phyloP scores from a whole-genome alignment of 176 grass and related monocot genomes.

The Zizania latifolia region DNA sequence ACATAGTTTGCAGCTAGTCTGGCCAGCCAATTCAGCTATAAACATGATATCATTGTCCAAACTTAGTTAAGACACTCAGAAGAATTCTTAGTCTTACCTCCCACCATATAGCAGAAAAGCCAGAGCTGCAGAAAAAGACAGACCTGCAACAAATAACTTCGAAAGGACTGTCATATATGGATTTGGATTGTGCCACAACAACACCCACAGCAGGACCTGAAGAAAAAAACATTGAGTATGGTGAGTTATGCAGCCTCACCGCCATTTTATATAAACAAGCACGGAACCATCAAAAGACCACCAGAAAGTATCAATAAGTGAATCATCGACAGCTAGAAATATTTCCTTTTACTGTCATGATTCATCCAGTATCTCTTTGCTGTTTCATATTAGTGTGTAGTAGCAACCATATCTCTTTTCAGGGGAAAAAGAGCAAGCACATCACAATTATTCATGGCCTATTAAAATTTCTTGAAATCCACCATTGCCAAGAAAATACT shows the following conservation, averaged over 20 bases:
- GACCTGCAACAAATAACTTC: constrained; percentile 51
- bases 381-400: not conserved
- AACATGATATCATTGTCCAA: not conserved
- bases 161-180: constrained; percentile 42
- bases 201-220: constrained; percentile 53
- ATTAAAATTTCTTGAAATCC: not conserved
- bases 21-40: not conserved
- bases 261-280: not conserved
- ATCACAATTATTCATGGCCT: not conserved
- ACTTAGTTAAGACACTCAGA: not conserved
- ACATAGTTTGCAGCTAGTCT: not conserved
- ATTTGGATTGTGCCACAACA: constrained; percentile 57
- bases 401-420: not conserved
- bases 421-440: not conserved
- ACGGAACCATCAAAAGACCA: not conserved
- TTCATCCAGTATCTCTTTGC: not conserved
- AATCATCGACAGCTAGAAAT: not conserved
- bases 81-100: constrained; percentile 36
- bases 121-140: constrained; percentile 72
- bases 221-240: constrained; percentile 16
- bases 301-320: not conserved
- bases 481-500: not conserved
- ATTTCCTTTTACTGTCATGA: constrained; percentile 2
- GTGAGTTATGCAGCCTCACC: not conserved
- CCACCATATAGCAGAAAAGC: constrained; percentile 79